Base-by-base conservation (phyloP, 2,329 filamentous ascomycete genomes). In the Stemphylium beticola region DNA sequence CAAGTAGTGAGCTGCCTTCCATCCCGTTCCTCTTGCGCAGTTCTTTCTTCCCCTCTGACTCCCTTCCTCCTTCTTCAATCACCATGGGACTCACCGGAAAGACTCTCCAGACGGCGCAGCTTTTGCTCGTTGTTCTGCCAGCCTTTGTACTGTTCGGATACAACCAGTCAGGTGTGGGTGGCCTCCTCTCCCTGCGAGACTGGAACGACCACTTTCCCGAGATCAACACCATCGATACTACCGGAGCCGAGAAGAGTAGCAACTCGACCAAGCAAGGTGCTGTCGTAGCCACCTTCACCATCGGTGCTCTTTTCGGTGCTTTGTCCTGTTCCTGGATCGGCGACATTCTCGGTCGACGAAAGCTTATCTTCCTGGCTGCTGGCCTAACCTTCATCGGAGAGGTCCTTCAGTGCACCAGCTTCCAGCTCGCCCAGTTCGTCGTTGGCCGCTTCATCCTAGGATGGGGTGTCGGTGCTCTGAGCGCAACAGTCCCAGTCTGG, bases 61-160 rank as follows among this genome's bases (percentile, higher is more conserved):
- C 22, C 40, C 14, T 31, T 43, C 12, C 47, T 20, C 47, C 33
- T 43, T 43, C 34, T 42, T 26, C 39, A 5, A 33, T 33, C 37
- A 55, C 31, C 34, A 65, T 66, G 63, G 57, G 36, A 22, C 55
- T 65, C 41, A 55, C 32, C 17, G 71, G 71, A 55, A 67, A 66
- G 47, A 54, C 66, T 8, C 65, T 74, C 20, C 64, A 66, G 52
- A 58, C 59, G 48, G 64, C 64, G 31, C 71, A 76, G 62, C 71
- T 76, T 20, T 46, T 75, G 57, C 64, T 77, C 39, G 71, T 78
- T 33, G 75, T 76, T 49, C 53, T 74, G 40, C 76, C 76, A 6
- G 67, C 76, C 15, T 82, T 81, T 55, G 76, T 81, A 49, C 72
- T 80, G 42, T 82, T 81, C 60, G 81, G 81, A 47, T 83, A 82